Evolutionary conservation across 2,329 filamentous ascomycete species (phyloP), one percentile per base, ranked within the genome.

Genomic region (Ceratocystis lukuohia): DNA sequence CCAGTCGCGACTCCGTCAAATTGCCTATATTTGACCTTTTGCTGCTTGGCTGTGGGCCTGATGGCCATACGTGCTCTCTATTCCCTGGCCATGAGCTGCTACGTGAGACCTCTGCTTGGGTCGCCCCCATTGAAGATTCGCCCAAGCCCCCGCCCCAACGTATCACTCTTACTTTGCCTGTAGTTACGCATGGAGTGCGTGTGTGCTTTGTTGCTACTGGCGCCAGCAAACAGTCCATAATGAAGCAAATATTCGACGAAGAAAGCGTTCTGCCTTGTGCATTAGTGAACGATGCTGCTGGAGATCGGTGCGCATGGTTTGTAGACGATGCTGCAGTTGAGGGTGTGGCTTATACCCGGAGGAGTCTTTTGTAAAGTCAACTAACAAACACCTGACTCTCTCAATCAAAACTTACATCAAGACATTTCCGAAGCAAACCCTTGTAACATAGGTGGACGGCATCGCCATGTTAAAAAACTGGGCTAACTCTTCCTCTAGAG

Each of bases 61-160:
- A 97, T 75, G 94, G 94, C 64, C 94, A 99, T 79, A 97, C 94
- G 44, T 97, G 94, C 85, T 94, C 88, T 72, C 80, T 99, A 64
- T 99, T 99, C 80, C 94, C 94, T 4, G 88, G 88, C 66, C 93
- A 96, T 74, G 84, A 87, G 67, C 82, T 97, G 65, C 82, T 97
- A 70, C 86, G 91, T 70, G 93, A 97, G 79, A 84, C 84, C 45
- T 87, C 86, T 72, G 91, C 93, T 65, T 99, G 94, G 94, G 91
- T 97, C 56, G 88, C 92, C 15, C 84, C 91, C 59, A 95, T 96
- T 73, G 86, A 88, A 72, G 90, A 97, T 79, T 96, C 91, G 56
- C 94, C 94, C 63, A 99, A 99, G 82, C 93, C 93, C 48, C 94
- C 94, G 59, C 83, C 91, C 59, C 87, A 85, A 77, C 86, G 94